Evolutionary conservation across 306 rosid genomes (phyloP).

Genomic region (Medicago arabica): DNA sequence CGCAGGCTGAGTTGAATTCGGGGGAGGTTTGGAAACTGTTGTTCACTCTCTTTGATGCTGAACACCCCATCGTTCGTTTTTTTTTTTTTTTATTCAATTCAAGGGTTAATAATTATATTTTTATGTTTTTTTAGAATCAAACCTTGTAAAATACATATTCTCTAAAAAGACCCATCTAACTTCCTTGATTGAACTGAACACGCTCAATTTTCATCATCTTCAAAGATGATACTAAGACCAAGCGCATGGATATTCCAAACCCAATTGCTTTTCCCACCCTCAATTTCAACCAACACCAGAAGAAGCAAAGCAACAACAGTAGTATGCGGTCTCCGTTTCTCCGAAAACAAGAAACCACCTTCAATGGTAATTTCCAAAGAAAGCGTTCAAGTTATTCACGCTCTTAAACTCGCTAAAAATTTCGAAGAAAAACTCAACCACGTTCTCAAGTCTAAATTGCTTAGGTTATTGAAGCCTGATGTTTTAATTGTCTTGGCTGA

Average conservation of each 20-base stretch:
- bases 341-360: slow-evolving; percentile 45
- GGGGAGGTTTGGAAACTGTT: slow-evolving; percentile 49
- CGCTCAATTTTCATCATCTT: too few species aligned
- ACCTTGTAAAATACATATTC: too few species aligned
- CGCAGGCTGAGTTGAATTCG: slow-evolving; percentile 68
- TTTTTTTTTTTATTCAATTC: too few species aligned
- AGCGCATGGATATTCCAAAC: background rate
- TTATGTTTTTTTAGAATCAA: too few species aligned
- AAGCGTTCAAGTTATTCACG: slow-evolving; percentile 70
- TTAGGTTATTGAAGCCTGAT: slow-evolving; percentile 66
- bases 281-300: background rate
- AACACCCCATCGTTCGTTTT: too few species aligned
- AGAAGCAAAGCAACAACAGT: background rate
- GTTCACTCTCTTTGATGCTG: slow-evolving; percentile 69
- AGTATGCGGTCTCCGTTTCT: slow-evolving; percentile 63
- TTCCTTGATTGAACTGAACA: too few species aligned
- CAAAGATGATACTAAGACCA: background rate
- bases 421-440: slow-evolving; percentile 46
- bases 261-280: background rate
- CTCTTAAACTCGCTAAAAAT: slow-evolving; percentile 67
- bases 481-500: slow-evolving; percentile 58
- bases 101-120: too few species aligned
- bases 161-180: too few species aligned
- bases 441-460: slow-evolving; percentile 51
- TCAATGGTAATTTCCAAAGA: slow-evolving; percentile 49